These are phyloP conservation scores for Aspergillus ostianus DNA, from an alignment of 495 filamentous ascomycete species.

Conservation along the genomic window DNA sequence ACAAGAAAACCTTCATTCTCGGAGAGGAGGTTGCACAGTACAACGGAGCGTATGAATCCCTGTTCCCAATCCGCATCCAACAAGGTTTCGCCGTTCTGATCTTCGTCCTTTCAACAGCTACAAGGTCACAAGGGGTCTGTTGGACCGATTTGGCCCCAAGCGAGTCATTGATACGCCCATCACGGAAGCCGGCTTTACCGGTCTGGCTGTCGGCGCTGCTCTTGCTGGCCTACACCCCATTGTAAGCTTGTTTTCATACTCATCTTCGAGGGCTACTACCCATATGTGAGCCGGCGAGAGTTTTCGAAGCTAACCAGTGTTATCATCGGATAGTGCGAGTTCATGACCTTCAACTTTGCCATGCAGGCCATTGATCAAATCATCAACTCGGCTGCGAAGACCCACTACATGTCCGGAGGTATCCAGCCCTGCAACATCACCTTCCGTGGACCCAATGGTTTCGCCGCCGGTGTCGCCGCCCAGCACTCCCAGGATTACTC, in stretches of 20 bases:
- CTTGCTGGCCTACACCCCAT: slow-evolving; percentile 92
- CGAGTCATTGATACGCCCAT: slow-evolving; percentile 97
- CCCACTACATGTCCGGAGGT: slow-evolving; percentile 99
- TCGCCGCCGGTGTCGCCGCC: slow-evolving; percentile 90
- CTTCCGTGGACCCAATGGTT: slow-evolving; percentile 98
- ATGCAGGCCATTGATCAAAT: slow-evolving; percentile 99
- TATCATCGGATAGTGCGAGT: slow-evolving; percentile 73
- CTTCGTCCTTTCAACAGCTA: slow-evolving; percentile 53
- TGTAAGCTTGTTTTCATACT: slow-evolving; percentile 53
- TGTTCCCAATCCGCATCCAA: slow-evolving; percentile 5
- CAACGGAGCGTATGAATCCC: slow-evolving; percentile 77
- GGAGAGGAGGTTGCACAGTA: slow-evolving; percentile 99
- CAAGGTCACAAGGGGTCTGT: slow-evolving; percentile 96
- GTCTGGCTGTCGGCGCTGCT: slow-evolving; percentile 90
- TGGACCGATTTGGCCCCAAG: slow-evolving; percentile 97
- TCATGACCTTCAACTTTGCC: slow-evolving; percentile 99
- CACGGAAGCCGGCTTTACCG: slow-evolving; percentile 91
- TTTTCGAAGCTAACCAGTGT: slow-evolving; percentile 10
- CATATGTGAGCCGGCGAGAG: neutral
- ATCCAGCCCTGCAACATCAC: slow-evolving; percentile 99
- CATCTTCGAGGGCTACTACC: neutral
- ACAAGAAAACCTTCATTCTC: slow-evolving; percentile 90
- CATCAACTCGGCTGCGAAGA: slow-evolving; percentile 98
- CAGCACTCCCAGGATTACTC: slow-evolving; percentile 99
- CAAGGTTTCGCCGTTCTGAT: slow-evolving; percentile 9